Conservation (phyloP, 2,329 filamentous ascomycete genomes). For the Aureobasidium sp. region DNA sequence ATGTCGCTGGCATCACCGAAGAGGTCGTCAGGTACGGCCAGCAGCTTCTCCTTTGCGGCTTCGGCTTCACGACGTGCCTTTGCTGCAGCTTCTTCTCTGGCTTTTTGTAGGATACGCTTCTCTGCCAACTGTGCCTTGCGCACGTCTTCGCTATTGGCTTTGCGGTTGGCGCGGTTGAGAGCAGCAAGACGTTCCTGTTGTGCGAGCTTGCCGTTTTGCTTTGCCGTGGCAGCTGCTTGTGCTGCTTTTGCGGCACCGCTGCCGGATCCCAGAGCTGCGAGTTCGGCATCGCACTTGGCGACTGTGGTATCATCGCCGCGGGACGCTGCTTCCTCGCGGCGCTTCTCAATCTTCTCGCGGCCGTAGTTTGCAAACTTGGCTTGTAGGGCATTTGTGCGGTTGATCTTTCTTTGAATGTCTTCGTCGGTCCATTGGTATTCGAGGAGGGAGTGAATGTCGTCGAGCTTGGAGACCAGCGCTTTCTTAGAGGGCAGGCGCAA, state of each 20-base stretch:
- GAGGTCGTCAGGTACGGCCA: slow-evolving; percentile 33
- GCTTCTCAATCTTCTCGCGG: slow-evolving; percentile 57
- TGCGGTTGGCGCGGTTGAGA: slow-evolving; percentile 77
- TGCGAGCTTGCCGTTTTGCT: slow-evolving; percentile 40
- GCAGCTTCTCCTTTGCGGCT: slow-evolving; percentile 25
- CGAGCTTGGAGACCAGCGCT: slow-evolving; percentile 61
- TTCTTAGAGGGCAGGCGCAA: slow-evolving; percentile 66
- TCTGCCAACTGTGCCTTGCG: slow-evolving; percentile 84
- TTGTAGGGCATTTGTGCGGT: slow-evolving; percentile 59
- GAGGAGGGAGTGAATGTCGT: slow-evolving; percentile 71
- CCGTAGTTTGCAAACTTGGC: slow-evolving; percentile 53
- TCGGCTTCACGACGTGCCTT: slow-evolving; percentile 36
- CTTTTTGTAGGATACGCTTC: slow-evolving; percentile 31
- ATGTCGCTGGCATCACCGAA: slow-evolving; percentile 38
- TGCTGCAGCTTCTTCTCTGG: slow-evolving; percentile 49
- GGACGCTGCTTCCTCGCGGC: slow-evolving; percentile 58
- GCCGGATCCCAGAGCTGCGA: slow-evolving; percentile 55
- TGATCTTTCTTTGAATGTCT: slow-evolving; percentile 72
- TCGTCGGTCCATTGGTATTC: slow-evolving; percentile 74
- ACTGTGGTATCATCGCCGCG: slow-evolving; percentile 54
- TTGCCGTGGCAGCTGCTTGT: slow-evolving; percentile 41
- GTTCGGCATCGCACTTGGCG: slow-evolving; percentile 41
- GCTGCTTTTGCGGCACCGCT: slow-evolving; percentile 38
- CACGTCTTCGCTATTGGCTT: slow-evolving; percentile 79
- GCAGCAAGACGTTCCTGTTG: slow-evolving; percentile 78